phyloP scores from a whole-genome alignment of 805 yeast species.

The Middelhovenomyces tepae region DNA sequence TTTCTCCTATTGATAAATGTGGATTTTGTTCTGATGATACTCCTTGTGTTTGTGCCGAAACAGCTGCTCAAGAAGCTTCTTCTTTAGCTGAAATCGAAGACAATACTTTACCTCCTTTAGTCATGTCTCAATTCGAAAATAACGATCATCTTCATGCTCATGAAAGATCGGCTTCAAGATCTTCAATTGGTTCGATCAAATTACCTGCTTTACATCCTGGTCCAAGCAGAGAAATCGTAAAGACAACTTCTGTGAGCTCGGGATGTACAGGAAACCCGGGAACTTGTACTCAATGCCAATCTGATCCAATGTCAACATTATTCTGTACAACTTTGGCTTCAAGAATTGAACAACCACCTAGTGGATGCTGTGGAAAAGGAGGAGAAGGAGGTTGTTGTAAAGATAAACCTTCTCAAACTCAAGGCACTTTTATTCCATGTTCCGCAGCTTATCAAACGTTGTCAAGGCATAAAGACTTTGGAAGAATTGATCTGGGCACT shows the following conservation, averaged over 20 bases:
- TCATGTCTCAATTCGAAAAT: conserved; percentile 3
- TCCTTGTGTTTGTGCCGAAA: conserved; percentile 87
- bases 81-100: conserved; percentile 22
- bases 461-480: conserved; percentile 71
- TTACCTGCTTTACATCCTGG: conserved; percentile 59
- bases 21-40: conserved; percentile 92
- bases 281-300: conserved; percentile 71
- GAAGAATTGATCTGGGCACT: conserved; percentile 61
- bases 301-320: conserved; percentile 78
- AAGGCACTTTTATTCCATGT: conserved; percentile 62
- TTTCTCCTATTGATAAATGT: conserved; percentile 52
- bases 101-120: conserved; percentile 18
- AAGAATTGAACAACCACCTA: conserved; percentile 8
- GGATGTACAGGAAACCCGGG: conserved; percentile 87
- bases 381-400: conserved; percentile 22
- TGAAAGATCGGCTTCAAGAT: conserved; percentile 12
- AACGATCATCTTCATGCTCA: conserved; percentile 7
- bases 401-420: conserved; percentile 5
- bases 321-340: conserved; percentile 82
- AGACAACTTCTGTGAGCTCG: conserved; percentile 8
- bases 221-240: conserved; percentile 42
- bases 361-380: conserved; percentile 20
- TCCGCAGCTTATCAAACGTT: conserved; percentile 85
- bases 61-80: conserved; percentile 36
- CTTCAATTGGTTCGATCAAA: conserved; percentile 25